Percentiles rank a stretch among this genome's conserved stretches.
Conservation (phyloP, 2,329 filamentous ascomycete species). For the Gaeumannomyces sp. region DNA sequence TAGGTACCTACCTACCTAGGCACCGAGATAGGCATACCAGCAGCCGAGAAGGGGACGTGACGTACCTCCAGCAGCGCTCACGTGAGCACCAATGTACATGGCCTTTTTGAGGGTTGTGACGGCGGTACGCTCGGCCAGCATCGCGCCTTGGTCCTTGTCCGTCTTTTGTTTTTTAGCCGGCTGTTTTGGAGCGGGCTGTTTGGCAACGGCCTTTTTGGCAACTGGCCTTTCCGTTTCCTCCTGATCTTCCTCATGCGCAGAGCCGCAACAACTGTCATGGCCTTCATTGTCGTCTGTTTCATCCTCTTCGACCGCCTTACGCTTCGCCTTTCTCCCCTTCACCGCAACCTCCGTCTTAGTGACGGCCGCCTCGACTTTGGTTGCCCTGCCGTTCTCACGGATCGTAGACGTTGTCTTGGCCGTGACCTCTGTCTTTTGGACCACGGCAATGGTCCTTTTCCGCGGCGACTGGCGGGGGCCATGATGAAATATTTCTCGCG, state of each 20-base stretch:
- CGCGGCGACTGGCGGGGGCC: constrained; percentile 8
- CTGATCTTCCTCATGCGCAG: constrained; percentile 16
- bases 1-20: not conserved
- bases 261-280: constrained; percentile 13
- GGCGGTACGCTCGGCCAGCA: constrained; percentile 63
- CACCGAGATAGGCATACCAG: not conserved
- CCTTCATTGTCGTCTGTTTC: constrained; percentile 21
- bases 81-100: constrained; percentile 88
- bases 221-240: constrained; percentile 33
- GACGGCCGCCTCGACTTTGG: constrained; percentile 16
- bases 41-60: constrained; percentile 6
- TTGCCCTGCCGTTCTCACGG: constrained; percentile 8
- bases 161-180: constrained; percentile 31
- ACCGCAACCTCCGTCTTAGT: constrained; percentile 27
- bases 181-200: not conserved
- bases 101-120: constrained; percentile 55
- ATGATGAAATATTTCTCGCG: not conserved
- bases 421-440: constrained; percentile 10
- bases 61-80: constrained; percentile 79
- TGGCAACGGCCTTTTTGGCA: not conserved
- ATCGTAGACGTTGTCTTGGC: constrained; percentile 11
- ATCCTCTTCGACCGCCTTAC: constrained; percentile 18
- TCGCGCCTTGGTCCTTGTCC: constrained; percentile 36
- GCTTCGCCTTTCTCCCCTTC: constrained; percentile 18
- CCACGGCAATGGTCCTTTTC: not conserved